Conservation (phyloP, 1,284 basidiomycete species). For the Austroboletus novae-zelandiae region DNA sequence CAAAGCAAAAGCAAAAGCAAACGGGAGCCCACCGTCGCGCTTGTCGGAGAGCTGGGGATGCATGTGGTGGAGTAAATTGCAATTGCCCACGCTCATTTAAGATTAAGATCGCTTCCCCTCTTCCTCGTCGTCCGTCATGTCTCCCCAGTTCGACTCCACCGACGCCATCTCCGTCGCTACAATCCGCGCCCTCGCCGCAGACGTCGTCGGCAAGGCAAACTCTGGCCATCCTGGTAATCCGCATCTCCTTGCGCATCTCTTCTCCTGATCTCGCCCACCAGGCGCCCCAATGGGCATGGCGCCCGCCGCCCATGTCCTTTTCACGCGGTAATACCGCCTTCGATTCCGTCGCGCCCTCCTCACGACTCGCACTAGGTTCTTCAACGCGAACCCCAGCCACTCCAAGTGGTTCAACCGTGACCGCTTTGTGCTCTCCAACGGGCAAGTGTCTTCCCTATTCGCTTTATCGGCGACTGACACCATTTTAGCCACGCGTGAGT, state of each 20-base stretch:
- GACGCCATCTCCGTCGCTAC: conserved; percentile 66
- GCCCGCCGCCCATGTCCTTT: conserved; percentile 85
- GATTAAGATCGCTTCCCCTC: neutral
- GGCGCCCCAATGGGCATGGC: conserved; percentile 94
- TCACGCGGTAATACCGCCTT: conserved; percentile 53
- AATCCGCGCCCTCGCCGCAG: conserved; percentile 70
- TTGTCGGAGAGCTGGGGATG: conserved; percentile 75
- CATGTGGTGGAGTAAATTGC: no score
- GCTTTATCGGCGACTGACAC: conserved; percentile 10
- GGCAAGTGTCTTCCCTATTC: conserved; percentile 39
- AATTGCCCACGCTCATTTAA: no score
- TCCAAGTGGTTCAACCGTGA: conserved; percentile 93
- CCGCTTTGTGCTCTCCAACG: conserved; percentile 85
- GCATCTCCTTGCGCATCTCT: neutral
- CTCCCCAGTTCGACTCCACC: conserved; percentile 39
- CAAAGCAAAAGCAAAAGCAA: no score
- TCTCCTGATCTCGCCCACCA: conserved; percentile 25
- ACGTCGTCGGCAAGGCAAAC: conserved; percentile 80
- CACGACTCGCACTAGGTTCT: conserved; percentile 50
- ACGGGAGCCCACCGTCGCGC: conserved; percentile 54
- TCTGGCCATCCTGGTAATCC: conserved; percentile 83
- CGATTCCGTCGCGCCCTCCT: conserved; percentile 1
- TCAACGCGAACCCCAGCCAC: conserved; percentile 85
- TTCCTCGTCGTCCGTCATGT: conserved; percentile 37
- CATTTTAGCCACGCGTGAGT: conserved; percentile 63